Base-by-base conservation (phyloP, 2,329 filamentous ascomycete species). In the Ceratocystis alfenasii region DNA sequence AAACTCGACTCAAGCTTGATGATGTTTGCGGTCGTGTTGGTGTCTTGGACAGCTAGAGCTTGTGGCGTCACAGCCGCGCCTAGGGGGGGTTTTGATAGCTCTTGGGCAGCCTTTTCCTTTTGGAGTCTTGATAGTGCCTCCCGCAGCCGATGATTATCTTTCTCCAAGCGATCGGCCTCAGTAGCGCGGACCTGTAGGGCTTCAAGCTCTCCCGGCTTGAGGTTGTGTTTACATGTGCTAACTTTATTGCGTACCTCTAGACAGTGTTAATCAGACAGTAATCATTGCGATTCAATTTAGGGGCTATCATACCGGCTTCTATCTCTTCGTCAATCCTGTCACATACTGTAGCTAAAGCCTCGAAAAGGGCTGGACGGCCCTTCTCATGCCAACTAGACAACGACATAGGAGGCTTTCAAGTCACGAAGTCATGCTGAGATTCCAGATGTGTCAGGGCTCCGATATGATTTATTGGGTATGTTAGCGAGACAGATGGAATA, bases 121-220 rank as follows among this genome's bases (percentile, higher is more conserved):
- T 67, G 44, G 33, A 61, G 59, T 25, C 57, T 69, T 68, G 8
- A 81, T 67, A 64, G n/a, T 7, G 79, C 74, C 41, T 69, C 70
- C 62, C 73, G 74, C 5, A 83, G 73, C 3, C 72, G 68, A n/a
- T 69, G 69, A 63, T 80, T 80, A 67, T 81, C 78, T 17, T 74
- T 69, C 65, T 79, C 74, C 30, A 82, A 70, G 1, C 69, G 70
- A 15, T 75, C 72, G 22, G 74, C 74, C 30, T 72, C 69, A 17
- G 71, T 72, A n/a, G 73, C 73, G 25, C 69, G 72, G 12, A 67
- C 69, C 53, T 69, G 74, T 4, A 78, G 70, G n/a, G 70, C 69
- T 28, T 74, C 71, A 8, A 79, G 67, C 68, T 79, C 76, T 5
- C 73, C 69, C 10, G 69, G 63, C 59, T 50, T 57, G 33, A 64